phyloP scores from a whole-genome alignment of 1,284 basidiomycete species.

The Ceratobasidium sp. region DNA sequence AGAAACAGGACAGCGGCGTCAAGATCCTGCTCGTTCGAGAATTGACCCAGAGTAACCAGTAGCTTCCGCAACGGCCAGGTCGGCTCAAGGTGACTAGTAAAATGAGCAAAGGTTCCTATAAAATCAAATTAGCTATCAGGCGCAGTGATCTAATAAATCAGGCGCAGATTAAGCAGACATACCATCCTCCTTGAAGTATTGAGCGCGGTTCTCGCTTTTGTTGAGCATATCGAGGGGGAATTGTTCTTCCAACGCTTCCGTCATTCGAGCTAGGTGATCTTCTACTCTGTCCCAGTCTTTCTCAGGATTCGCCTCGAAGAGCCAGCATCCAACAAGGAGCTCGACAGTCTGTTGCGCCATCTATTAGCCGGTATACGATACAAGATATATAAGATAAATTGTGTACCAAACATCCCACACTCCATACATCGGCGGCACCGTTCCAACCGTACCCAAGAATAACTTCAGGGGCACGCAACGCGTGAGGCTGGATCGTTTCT shows the following conservation, averaged over 20 bases:
- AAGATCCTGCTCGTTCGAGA: background rate
- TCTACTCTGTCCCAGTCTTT: background rate
- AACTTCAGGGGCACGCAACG: background rate
- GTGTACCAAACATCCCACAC: conserved; percentile 13
- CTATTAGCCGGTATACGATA: too few species aligned
- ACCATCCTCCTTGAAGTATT: background rate
- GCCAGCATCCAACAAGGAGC: background rate
- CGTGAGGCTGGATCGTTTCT: background rate
- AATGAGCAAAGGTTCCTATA: too few species aligned
- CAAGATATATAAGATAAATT: background rate
- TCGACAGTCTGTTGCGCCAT: conserved; percentile 8
- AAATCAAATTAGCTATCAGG: background rate
- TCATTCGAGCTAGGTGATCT: conserved; percentile 10
- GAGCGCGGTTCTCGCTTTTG: background rate
- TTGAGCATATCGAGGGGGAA: conserved; percentile 1
- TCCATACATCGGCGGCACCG: conserved; percentile 15
- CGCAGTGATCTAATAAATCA: background rate
- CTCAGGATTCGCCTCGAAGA: background rate
- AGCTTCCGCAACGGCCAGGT: background rate
- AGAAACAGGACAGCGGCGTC: background rate
- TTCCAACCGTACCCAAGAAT: background rate
- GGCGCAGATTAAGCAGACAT: background rate
- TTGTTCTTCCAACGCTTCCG: background rate
- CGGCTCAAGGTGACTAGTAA: too few species aligned
- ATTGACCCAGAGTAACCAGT: background rate